Conservation (phyloP, 1,284 basidiomycete species). For the Pyrrhoderma lamaoense region DNA sequence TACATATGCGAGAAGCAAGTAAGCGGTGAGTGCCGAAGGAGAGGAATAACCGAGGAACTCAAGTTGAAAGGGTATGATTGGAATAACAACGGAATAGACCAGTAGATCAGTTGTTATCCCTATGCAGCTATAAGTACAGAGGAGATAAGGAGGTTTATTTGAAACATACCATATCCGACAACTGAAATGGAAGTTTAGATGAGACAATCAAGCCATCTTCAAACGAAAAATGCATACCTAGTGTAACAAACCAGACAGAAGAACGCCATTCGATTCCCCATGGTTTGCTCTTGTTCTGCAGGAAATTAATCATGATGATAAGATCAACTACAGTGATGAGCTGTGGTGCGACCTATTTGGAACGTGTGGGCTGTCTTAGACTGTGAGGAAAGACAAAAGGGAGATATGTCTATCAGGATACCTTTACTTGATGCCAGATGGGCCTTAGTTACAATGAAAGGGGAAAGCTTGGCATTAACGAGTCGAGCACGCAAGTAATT, state of each 20-base stretch:
- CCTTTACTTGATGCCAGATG: too few species aligned
- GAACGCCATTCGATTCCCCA: slow-evolving; percentile 29
- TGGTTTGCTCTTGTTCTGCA: slow-evolving; percentile 1
- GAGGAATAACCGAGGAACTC: slow-evolving; percentile 44
- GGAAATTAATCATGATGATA: background rate
- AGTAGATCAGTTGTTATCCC: slow-evolving; percentile 58
- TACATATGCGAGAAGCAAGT: slow-evolving; percentile 60
- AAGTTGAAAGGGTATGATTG: slow-evolving; percentile 70
- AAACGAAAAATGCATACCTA: slow-evolving; percentile 24
- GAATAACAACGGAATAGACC: slow-evolving; percentile 64
- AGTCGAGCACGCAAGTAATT: too few species aligned
- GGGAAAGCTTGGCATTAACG: too few species aligned
- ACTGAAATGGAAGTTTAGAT: slow-evolving; percentile 7
- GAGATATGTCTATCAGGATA: too few species aligned
- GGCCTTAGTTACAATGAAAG: too few species aligned
- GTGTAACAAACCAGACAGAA: slow-evolving; percentile 45
- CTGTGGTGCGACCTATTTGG: too few species aligned
- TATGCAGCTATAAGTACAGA: slow-evolving; percentile 22
- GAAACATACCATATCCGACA: slow-evolving; percentile 18
- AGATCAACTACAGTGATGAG: background rate
- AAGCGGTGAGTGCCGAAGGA: slow-evolving; percentile 57
- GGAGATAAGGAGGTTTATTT: background rate
- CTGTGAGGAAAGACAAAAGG: too few species aligned
- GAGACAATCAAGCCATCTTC: background rate
- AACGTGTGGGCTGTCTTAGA: too few species aligned